phyloP scores from a whole-genome alignment of 768 basidiomycete genomes.

The Boletus huronensis region DNA sequence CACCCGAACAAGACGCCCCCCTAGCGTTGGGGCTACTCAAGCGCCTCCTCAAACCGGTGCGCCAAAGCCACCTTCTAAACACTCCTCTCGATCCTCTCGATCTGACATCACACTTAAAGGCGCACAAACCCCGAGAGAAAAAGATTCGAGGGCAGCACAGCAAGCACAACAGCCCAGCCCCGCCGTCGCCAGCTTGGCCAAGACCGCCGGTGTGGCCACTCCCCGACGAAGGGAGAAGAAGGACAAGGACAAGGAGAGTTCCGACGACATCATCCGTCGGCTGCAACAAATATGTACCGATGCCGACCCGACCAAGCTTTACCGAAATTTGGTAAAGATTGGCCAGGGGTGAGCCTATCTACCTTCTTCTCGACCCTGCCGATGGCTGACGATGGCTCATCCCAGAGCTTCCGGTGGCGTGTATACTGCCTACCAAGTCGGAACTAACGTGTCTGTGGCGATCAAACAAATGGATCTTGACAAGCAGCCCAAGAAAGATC shows the following conservation, averaged over 20 bases:
- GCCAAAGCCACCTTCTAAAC: constrained; percentile 40
- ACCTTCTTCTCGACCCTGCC: neutral
- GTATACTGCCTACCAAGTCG: constrained; percentile 97
- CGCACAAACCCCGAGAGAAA: constrained; percentile 31
- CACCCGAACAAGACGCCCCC: constrained; percentile 58
- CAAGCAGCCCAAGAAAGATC: constrained; percentile 98
- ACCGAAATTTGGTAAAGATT: constrained; percentile 92
- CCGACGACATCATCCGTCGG: constrained; percentile 88
- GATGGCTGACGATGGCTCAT: constrained; percentile 6
- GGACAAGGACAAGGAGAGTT: constrained; percentile 70
- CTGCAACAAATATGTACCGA: constrained; percentile 95
- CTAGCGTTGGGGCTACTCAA: constrained; percentile 32
- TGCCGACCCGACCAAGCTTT: constrained; percentile 92
- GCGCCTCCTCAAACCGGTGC: constrained; percentile 31
- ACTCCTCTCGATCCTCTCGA: constrained; percentile 55
- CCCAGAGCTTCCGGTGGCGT: constrained; percentile 92
- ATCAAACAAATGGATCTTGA: constrained; percentile 99
- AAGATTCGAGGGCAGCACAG: constrained; percentile 33
- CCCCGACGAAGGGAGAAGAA: constrained; percentile 86
- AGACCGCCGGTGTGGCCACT: constrained; percentile 69
- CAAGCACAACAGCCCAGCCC: constrained; percentile 53
- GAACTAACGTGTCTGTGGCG: constrained; percentile 89
- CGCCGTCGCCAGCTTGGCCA: constrained; percentile 62
- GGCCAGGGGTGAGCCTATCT: constrained; percentile 80
- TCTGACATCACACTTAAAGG: constrained; percentile 55